Evolutionary conservation across 169 alveolate genomes (phyloP).

Genomic region (Amoebophrya sp.): DNA sequence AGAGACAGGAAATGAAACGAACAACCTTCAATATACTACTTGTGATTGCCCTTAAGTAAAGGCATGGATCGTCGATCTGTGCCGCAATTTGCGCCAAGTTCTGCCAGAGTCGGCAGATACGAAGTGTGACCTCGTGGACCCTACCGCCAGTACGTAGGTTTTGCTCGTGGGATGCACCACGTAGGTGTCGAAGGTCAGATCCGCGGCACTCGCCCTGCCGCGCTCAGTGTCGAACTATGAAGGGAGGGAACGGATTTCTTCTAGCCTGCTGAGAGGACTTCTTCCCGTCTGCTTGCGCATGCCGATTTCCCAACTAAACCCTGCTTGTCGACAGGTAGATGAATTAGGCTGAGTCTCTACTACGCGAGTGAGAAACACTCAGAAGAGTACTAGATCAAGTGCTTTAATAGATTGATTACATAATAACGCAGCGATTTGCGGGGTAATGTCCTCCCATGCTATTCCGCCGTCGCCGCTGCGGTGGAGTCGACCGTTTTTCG

Average conservation of each 20-base stretch:
- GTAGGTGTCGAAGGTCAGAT: conserved; percentile 39
- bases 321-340: no score
- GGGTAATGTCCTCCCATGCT: conserved; percentile 56
- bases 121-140: conserved; percentile 52
- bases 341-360: no score
- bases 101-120: conserved; percentile 55
- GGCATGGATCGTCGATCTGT: conserved; percentile 52
- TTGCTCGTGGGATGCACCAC: conserved; percentile 54
- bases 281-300: no score
- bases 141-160: conserved; percentile 50
- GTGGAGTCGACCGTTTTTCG: conserved; percentile 54
- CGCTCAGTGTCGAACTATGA: no score
- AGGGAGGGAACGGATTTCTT: no score
- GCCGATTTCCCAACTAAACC: no score
- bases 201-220: neutral
- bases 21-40: no score
- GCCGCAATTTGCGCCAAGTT: conserved; percentile 48
- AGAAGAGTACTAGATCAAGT: neutral
- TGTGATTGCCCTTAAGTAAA: no score
- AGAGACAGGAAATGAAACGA: no score
- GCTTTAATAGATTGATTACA: no score
- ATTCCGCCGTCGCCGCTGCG: conserved; percentile 55
- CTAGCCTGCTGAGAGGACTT: no score
- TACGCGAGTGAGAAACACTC: conserved; percentile 35
- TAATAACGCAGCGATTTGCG: neutral